Conservation (phyloP, 2,329 filamentous ascomycete species). For the Colletotrichum sp. region DNA sequence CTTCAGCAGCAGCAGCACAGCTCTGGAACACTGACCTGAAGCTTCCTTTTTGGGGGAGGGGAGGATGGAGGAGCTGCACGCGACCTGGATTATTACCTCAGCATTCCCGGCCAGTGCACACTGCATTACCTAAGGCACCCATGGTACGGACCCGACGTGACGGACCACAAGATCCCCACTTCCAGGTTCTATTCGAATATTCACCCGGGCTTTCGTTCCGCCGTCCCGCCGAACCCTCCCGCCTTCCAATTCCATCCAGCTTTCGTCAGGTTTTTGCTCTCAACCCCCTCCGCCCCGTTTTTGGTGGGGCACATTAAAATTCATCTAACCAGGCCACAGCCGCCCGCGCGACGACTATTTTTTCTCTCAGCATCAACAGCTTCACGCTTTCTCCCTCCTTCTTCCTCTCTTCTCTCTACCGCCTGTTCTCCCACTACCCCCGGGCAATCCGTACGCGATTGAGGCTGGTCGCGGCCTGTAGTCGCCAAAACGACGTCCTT, state of each 20-base stretch:
- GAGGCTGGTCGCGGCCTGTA: slow-evolving; percentile 47
- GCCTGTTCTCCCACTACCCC: slow-evolving; percentile 1
- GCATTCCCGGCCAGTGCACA: background rate
- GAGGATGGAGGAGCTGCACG: background rate
- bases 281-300: background rate
- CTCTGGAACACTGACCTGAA: background rate
- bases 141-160: background rate
- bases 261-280: background rate
- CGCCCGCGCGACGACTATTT: slow-evolving; percentile 20
- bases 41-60: background rate
- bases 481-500: slow-evolving; percentile 48
- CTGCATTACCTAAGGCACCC: background rate
- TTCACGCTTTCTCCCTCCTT: slow-evolving; percentile 28
- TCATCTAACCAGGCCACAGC: slow-evolving; percentile 21
- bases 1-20: background rate
- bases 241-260: background rate
- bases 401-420: slow-evolving; percentile 19
- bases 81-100: background rate
- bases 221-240: slow-evolving; percentile 4
- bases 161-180: background rate
- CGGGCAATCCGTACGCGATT: slow-evolving; percentile 25
- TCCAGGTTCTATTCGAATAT: background rate
- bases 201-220: slow-evolving; percentile 9
- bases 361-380: slow-evolving; percentile 21
- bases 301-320: slow-evolving; percentile 20